Evolutionary conservation across 441 rosid genomes (phyloP).

Genomic region (Gossypium aridum): DNA sequence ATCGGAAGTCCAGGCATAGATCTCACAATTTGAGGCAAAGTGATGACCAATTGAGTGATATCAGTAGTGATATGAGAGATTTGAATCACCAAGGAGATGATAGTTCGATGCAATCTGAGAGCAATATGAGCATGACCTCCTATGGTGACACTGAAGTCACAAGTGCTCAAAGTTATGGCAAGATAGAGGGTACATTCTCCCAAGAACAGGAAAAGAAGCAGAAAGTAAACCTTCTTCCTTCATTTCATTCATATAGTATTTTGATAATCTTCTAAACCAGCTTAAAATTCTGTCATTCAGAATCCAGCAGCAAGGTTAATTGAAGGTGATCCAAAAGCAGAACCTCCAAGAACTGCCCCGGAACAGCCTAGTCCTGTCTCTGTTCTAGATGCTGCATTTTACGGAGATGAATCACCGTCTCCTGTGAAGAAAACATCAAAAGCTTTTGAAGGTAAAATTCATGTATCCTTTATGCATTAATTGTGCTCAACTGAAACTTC

Average conservation of each 20-base stretch:
- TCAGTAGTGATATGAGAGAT: slow-evolving; percentile 41
- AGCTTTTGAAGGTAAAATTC: slow-evolving; percentile 53
- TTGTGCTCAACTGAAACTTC: background rate
- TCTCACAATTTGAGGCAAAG: slow-evolving; percentile 30
- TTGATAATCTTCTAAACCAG: slow-evolving; percentile 15
- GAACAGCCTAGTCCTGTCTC: slow-evolving; percentile 98
- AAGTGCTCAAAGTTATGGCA: slow-evolving; percentile 36
- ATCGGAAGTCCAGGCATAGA: slow-evolving; percentile 31
- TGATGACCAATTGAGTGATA: slow-evolving; percentile 44
- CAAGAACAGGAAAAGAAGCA: slow-evolving; percentile 34
- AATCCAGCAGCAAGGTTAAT: slow-evolving; percentile 32
- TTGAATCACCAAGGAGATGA: slow-evolving; percentile 36
- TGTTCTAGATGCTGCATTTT: slow-evolving; percentile 76
- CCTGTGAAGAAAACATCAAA: slow-evolving; percentile 69
- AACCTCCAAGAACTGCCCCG: slow-evolving; percentile 35
- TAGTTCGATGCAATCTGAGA: slow-evolving; percentile 48
- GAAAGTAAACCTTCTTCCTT: slow-evolving; percentile 31
- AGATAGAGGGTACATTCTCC: background rate
- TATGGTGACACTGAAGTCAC: slow-evolving; percentile 57
- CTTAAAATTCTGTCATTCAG: slow-evolving; percentile 36
- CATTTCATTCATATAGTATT: slow-evolving; percentile 4
- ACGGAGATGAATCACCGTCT: slow-evolving; percentile 72
- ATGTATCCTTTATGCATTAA: background rate
- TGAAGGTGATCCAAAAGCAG: slow-evolving; percentile 25
- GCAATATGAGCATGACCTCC: slow-evolving; percentile 46